phyloP scores from a whole-genome alignment of 345 rosid species.

The Brassica nigra region DNA sequence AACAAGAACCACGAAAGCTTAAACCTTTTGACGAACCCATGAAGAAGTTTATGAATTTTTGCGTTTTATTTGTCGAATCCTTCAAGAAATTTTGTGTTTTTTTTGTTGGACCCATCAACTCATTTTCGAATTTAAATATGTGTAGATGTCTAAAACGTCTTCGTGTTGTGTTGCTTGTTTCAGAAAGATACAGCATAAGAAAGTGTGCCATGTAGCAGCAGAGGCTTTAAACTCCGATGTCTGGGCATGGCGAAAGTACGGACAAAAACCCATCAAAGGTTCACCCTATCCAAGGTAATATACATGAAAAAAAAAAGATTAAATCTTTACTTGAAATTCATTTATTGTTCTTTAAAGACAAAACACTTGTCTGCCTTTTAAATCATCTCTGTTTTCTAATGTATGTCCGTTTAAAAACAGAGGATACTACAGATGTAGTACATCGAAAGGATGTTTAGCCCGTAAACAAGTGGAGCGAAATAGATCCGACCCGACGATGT shows the following conservation, averaged over 20 bases:
- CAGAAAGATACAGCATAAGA: conserved; percentile 90
- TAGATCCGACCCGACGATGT: conserved; percentile 92
- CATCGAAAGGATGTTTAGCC: conserved; percentile 93
- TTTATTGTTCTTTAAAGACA: background rate
- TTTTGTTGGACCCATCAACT: too few species aligned
- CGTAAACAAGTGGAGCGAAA: conserved; percentile 97
- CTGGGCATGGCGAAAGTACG: conserved; percentile 99
- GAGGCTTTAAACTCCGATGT: conserved; percentile 85
- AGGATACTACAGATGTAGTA: conserved; percentile 95
- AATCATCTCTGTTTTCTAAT: too few species aligned
- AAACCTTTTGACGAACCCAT: background rate
- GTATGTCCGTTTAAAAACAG: conserved; percentile 47
- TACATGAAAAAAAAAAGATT: background rate
- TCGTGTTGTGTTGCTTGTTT: conserved; percentile 15
- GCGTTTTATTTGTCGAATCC: too few species aligned
- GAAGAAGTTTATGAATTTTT: background rate
- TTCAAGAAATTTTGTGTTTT: too few species aligned
- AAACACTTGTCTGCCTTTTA: background rate
- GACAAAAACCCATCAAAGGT: conserved; percentile 99
- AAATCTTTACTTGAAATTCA: background rate
- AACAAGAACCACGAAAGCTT: background rate
- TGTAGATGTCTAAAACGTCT: conserved; percentile 3
- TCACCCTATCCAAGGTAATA: conserved; percentile 91
- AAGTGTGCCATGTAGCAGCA: conserved; percentile 88
- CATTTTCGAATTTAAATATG: too few species aligned